A percentile compares a stretch with the other conserved stretches of the same genome.
These are phyloP conservation scores for Alternaria angustiovoidea DNA, from an alignment of 2,329 filamentous ascomycete genomes.

Conservation along the genomic window DNA sequence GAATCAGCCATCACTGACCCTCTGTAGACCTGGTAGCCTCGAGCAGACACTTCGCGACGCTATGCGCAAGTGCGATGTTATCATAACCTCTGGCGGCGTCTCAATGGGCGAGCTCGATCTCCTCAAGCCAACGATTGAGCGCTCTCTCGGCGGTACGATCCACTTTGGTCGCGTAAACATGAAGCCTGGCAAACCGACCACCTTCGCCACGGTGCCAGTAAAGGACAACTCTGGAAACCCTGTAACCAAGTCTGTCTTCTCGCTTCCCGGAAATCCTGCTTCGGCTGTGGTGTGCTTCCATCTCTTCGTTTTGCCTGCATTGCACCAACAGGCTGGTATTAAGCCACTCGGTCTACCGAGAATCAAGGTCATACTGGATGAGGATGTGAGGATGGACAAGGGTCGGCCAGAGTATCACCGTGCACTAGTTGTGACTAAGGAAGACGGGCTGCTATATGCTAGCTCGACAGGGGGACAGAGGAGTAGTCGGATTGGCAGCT, in stretches of 20 bases:
- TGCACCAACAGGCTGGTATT: slow-evolving; percentile 80
- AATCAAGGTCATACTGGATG: slow-evolving; percentile 74
- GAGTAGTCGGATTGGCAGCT: slow-evolving; percentile 87
- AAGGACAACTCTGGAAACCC: slow-evolving; percentile 63
- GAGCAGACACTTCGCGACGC: slow-evolving; percentile 80
- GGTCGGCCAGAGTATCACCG: slow-evolving; percentile 87
- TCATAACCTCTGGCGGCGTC: slow-evolving; percentile 93
- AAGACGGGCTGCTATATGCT: slow-evolving; percentile 74
- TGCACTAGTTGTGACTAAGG: slow-evolving; percentile 71
- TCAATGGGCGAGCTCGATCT: slow-evolving; percentile 98
- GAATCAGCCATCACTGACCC: not conserved
- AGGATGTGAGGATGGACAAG: slow-evolving; percentile 78
- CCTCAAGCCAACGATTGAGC: slow-evolving; percentile 94
- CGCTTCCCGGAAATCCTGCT: slow-evolving; percentile 91
- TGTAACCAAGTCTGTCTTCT: slow-evolving; percentile 78
- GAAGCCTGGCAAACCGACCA: slow-evolving; percentile 98
- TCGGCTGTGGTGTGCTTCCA: slow-evolving; percentile 93
- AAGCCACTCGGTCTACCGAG: slow-evolving; percentile 72
- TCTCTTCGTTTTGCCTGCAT: slow-evolving; percentile 86
- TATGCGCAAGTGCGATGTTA: slow-evolving; percentile 76
- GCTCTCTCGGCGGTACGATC: slow-evolving; percentile 86
- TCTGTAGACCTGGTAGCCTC: slow-evolving; percentile 68
- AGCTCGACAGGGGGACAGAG: slow-evolving; percentile 88
- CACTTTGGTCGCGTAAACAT: slow-evolving; percentile 96
- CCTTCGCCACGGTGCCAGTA: slow-evolving; percentile 86